Evolutionary conservation across 2,329 filamentous ascomycete genomes (phyloP), one percentile per base, ranked within the genome.

Genomic region (Fusarium hainanense): DNA sequence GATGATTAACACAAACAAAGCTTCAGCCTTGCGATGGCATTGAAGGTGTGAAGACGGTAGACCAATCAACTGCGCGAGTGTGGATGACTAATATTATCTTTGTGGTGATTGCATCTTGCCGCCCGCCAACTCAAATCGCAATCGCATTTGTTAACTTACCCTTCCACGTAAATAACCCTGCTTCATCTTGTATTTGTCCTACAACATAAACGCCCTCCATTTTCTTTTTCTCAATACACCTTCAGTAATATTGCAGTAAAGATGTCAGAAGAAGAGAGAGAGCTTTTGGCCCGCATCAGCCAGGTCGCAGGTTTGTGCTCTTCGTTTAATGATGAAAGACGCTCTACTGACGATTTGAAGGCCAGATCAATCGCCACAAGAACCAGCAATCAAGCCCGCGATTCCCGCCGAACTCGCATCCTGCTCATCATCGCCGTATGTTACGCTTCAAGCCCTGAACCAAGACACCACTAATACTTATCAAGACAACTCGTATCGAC

Each of bases 321-420:
- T 66, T 40, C 16, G 20, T 55, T 41, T 41, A 30, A 48, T 65
- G 54, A 58, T 65, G 37, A 56, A 43, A 27, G 34, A 27, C 58
- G 70, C 46, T 62, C 54, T 58, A 74, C 68, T 80, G 55, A 77
- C 63, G 42, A 52, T 62, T 44, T 44, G 12, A 69, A 93, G 92
- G 91, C 71, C 90, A 92, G 80, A 95, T 96, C 77, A 94, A 94
- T 77, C 88, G 90, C 54, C 90, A 92, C 82, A 94, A 92, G 79
- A 92, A 87, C 68, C 87, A 90, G 68, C 85, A 87, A 69, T 77
- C 83, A 34, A 82, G 82, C 42, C 62, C 80, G 40, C 76, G 71
- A n/a, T 66, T 80, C 20, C 54, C 73, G n/a, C 56, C 73, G 47
- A 68, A 54, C 27, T 75, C 74, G 37, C 75, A 77, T 34, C 73